Percentiles rank a stretch among this genome's conserved stretches.
Evolutionary conservation across 2,329 filamentous ascomycete species (phyloP).

Genomic region (Scytalidium lignicola): DNA sequence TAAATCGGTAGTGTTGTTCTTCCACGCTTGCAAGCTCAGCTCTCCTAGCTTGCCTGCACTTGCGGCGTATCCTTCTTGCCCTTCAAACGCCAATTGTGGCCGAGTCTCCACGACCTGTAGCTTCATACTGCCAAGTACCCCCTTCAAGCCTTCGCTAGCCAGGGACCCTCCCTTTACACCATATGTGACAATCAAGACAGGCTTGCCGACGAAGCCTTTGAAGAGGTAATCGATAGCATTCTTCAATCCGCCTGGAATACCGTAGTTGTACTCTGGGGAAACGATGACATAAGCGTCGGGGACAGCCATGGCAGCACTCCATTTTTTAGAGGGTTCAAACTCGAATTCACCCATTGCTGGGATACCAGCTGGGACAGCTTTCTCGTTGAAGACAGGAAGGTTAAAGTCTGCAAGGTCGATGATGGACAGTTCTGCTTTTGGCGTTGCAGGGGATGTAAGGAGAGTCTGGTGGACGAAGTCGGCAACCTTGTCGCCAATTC

Average conservation of each 20-base stretch:
- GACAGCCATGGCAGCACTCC: conserved; percentile 38
- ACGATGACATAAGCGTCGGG: conserved; percentile 45
- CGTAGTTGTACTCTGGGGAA: conserved; percentile 52
- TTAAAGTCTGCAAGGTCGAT: conserved; percentile 35
- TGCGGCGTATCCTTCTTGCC: conserved; percentile 8
- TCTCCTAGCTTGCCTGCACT: conserved; percentile 10
- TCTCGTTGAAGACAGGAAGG: conserved; percentile 42
- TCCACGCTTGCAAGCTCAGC: conserved; percentile 7
- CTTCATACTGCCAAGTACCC: conserved; percentile 25
- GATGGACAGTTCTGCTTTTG: conserved; percentile 18
- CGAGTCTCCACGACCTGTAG: conserved; percentile 28
- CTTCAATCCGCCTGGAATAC: conserved; percentile 49
- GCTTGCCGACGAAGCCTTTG: conserved; percentile 53
- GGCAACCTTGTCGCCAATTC: conserved; percentile 9
- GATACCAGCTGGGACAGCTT: conserved; percentile 32
- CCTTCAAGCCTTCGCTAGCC: conserved; percentile 26
- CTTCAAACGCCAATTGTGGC: conserved; percentile 26
- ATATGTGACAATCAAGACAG: conserved; percentile 48
- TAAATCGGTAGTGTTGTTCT: conserved; percentile 9
- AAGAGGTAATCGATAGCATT: conserved; percentile 59
- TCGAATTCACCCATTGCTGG: conserved; percentile 32
- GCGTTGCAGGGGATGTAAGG: conserved; percentile 15
- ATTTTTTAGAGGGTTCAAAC: conserved; percentile 37
- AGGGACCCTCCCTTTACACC: conserved; percentile 38
- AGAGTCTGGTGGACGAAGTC: conserved; percentile 4